Conservation (phyloP, 2,329 filamentous ascomycete genomes). For the Pestalotiopsis sp. region DNA sequence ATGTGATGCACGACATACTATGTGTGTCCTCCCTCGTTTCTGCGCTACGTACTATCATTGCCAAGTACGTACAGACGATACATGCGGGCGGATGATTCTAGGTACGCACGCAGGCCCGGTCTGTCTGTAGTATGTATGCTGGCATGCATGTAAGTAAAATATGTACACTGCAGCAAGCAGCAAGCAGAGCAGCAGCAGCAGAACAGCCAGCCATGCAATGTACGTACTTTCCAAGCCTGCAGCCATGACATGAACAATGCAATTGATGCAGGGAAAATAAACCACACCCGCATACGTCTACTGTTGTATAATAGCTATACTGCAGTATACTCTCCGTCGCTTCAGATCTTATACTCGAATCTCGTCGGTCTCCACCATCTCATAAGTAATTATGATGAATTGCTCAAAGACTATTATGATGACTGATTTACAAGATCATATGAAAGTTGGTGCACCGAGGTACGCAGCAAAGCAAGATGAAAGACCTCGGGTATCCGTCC, state of each 20-base stretch:
- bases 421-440: no score
- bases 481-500: neutral
- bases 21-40: neutral
- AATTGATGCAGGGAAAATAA: slow-evolving; percentile 6
- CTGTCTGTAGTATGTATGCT: neutral
- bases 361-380: no score
- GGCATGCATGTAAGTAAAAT: no score
- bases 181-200: neutral
- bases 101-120: neutral
- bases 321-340: neutral
- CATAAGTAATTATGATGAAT: no score
- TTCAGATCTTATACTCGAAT: no score
- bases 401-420: no score
- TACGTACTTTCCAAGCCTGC: neutral
- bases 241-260: slow-evolving; percentile 8
- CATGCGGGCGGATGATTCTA: neutral
- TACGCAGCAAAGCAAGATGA: neutral
- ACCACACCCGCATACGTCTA: neutral
- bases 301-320: neutral
- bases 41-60: neutral
- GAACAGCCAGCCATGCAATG: neutral
- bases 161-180: no score
- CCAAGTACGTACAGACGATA: neutral
- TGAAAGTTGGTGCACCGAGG: neutral
- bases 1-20: slow-evolving; percentile 17